Evolutionary conservation across 73 alveolate species (phyloP).

Genomic region (Tetrahymena thermophila): DNA sequence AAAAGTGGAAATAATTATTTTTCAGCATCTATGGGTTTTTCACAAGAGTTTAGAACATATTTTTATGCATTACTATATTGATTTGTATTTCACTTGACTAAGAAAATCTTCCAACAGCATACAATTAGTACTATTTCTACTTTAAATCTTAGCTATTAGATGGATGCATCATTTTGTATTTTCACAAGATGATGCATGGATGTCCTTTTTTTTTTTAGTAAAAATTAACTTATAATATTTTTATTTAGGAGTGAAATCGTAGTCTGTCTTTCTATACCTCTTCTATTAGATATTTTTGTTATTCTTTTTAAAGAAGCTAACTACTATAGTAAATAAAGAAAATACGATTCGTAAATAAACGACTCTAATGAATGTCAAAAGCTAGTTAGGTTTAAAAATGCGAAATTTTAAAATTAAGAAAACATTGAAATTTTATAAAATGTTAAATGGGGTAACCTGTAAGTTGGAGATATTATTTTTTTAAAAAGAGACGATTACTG

Average conservation of each 20-base stretch:
- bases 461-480: constrained; percentile 34
- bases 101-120: not conserved
- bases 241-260: not conserved
- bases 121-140: not conserved
- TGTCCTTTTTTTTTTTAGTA: not conserved
- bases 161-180: not conserved
- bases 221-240: not conserved
- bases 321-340: not conserved
- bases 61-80: not conserved
- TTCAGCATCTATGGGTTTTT: not conserved
- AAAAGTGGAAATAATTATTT: not conserved
- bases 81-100: not conserved
- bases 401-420: not conserved
- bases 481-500: constrained; percentile 31
- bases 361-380: not conserved
- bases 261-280: not conserved
- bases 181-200: not conserved
- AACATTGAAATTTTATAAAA: not conserved
- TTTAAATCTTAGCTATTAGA: not conserved
- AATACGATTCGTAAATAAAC: not conserved
- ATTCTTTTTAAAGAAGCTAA: not conserved
- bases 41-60: not conserved
- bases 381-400: not conserved
- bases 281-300: not conserved
- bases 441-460: not conserved